These are phyloP conservation scores for Botrytis hyacinthi DNA, from an alignment of 2,329 filamentous ascomycete genomes.

Conservation along the genomic window DNA sequence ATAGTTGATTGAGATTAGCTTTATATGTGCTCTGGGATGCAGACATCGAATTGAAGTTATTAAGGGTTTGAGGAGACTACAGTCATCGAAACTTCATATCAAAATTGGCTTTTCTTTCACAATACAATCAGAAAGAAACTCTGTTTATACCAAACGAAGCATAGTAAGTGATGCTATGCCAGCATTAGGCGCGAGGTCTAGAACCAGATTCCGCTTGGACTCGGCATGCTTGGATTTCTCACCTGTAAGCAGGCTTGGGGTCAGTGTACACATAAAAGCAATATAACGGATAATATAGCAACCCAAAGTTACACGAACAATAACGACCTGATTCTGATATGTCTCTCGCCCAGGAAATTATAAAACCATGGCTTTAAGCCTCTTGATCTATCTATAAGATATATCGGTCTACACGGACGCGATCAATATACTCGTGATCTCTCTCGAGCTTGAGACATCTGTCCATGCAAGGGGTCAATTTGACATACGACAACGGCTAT, in stretches of 20 bases:
- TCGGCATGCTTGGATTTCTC: background rate
- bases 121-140: background rate
- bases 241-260: background rate
- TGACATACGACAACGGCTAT: conserved; percentile 8
- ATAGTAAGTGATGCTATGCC: background rate
- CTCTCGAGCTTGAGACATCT: background rate
- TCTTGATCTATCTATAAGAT: background rate
- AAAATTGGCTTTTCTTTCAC: background rate
- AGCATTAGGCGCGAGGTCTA: background rate
- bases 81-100: background rate
- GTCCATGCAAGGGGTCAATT: conserved; percentile 9
- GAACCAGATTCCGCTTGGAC: background rate
- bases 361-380: background rate
- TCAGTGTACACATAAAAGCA: background rate
- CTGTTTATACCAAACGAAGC: no score
- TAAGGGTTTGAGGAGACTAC: background rate
- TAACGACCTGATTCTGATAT: background rate
- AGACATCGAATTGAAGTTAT: background rate
- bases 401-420: background rate
- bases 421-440: background rate
- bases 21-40: background rate
- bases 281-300: background rate
- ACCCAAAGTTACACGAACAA: no score
- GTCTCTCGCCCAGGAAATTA: background rate
- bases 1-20: background rate